Percentiles rank a stretch among this genome's conserved stretches.
Conservation (phyloP, 2,329 filamentous ascomycete species). For the Colletotrichum melonis region DNA sequence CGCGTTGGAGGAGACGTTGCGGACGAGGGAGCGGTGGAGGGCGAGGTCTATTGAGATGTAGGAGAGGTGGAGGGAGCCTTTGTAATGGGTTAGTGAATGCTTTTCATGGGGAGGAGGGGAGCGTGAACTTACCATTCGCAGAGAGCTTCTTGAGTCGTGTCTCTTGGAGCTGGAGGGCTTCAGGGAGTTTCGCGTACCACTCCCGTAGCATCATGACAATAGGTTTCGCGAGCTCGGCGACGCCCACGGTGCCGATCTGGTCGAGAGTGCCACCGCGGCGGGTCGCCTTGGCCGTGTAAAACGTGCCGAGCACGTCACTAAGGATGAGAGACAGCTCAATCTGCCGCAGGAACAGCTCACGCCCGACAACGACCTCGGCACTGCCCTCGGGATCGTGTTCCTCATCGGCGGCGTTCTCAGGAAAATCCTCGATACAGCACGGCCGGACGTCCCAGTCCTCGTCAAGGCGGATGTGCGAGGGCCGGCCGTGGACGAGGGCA, state of each 20-base stretch:
- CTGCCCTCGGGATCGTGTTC: conserved; percentile 50
- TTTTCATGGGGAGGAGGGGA: not conserved
- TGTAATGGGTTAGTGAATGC: conserved; percentile 41
- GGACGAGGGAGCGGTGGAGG: conserved; percentile 61
- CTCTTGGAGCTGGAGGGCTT: conserved; percentile 56
- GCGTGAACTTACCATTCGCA: conserved; percentile 40
- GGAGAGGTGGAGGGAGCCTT: conserved; percentile 59
- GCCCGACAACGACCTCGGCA: conserved; percentile 56
- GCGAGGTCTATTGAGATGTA: conserved; percentile 64
- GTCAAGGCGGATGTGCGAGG: conserved; percentile 61
- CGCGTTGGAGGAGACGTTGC: conserved; percentile 50
- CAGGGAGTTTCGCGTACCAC: conserved; percentile 60
- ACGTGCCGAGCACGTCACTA: conserved; percentile 59
- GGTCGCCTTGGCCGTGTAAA: conserved; percentile 55
- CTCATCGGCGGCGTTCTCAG: conserved; percentile 49
- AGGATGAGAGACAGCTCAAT: conserved; percentile 62
- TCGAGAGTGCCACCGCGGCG: conserved; percentile 44
- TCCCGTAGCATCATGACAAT: conserved; percentile 47
- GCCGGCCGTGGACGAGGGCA: conserved; percentile 66
- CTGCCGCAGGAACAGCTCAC: conserved; percentile 62
- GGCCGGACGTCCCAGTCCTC: conserved; percentile 65
- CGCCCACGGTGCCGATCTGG: conserved; percentile 46
- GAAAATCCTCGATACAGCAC: conserved; percentile 50
- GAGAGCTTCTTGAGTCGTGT: conserved; percentile 54
- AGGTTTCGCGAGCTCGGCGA: conserved; percentile 48